These are phyloP conservation scores for Ascobolus immersus DNA, from an alignment of 495 filamentous ascomycete genomes.

Conservation along the genomic window DNA sequence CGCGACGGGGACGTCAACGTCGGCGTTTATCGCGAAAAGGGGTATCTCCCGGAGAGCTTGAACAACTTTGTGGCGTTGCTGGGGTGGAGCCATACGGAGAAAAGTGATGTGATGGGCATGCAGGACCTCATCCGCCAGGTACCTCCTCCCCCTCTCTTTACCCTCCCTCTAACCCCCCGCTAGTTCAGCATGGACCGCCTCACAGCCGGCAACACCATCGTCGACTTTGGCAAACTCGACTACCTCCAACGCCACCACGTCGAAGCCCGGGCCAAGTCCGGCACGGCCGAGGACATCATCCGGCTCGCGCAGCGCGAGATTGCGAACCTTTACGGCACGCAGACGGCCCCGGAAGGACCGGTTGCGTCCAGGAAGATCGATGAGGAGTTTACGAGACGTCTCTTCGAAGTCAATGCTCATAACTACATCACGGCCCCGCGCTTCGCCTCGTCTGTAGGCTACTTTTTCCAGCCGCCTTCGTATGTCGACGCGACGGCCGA, in stretches of 20 bases:
- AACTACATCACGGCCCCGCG: constrained; percentile 32
- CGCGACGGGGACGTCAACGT: constrained; percentile 49
- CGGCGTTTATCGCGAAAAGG: constrained; percentile 35
- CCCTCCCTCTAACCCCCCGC: constrained; percentile 6
- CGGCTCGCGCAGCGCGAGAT: constrained; percentile 20
- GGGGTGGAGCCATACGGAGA: constrained; percentile 52
- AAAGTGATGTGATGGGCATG: constrained; percentile 40
- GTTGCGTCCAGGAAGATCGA: constrained; percentile 13
- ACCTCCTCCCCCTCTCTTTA: constrained; percentile 9
- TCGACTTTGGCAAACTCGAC: constrained; percentile 53
- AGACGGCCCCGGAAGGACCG: constrained; percentile 15
- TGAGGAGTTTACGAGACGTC: constrained; percentile 18
- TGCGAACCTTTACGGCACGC: constrained; percentile 22
- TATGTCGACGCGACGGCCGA: constrained; percentile 3
- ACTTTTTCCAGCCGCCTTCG: constrained; percentile 34
- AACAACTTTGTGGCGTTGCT: constrained; percentile 64
- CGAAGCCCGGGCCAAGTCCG: constrained; percentile 11
- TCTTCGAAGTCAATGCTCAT: constrained; percentile 35
- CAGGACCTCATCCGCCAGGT: constrained; percentile 43
- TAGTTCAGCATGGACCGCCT: constrained; percentile 52
- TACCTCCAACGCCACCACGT: constrained; percentile 58
- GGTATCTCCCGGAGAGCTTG: constrained; percentile 46
- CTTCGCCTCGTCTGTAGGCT: constrained; percentile 32
- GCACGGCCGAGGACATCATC: constrained; percentile 4
- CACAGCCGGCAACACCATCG: constrained; percentile 68